Evolutionary conservation across 257 asterid genomes (phyloP), one percentile per base, ranked within the genome.

Genomic region (Primulina huaijiensis): DNA sequence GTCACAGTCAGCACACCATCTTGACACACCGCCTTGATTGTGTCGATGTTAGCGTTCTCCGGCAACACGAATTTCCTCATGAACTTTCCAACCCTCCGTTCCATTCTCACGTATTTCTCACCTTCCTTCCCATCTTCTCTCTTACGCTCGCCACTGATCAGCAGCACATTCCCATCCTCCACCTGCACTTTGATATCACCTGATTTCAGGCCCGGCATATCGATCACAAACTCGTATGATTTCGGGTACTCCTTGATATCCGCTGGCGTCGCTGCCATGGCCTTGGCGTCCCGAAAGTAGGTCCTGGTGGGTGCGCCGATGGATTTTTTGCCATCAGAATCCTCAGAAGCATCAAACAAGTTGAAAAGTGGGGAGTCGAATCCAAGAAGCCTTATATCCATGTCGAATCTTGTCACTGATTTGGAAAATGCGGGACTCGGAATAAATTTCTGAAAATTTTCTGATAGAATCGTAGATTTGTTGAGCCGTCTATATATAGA

Each of bases 211-310:
- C 97, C 95, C 6, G 97, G 97, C 97, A 88, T 90, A 64, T 88
- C 97, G 69, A 90, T 66, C 7, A 88, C 75, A 62, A 88, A 90
- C 5, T 79, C 86, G 63, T 82, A 90, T 0, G 93, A 82, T 25
- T 64, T 77, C 0, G 88, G 86, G 63, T 73, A 80, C 66, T 90
- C 97, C 67, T 84, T 85, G 40, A 88, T 80, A 57, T 90, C 97
- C 0, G 97, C 97, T 0, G 97, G 93, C 0, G 97, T 90, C 0
- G 92, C 86, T 8, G 89, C 91, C 92, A 88, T 88, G 2, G 97
- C 97, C 62, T 72, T 80, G 29, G 92, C 89, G 69, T 88, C 97
- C 21, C 90, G 97, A 25, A 80, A 86, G 70, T 83, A 90, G 75
- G 86, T 77, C 6, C 78, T 65, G 3, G 93, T 75, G 0, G 95